A percentile compares a stretch with the other conserved stretches of the same genome.
These are phyloP conservation scores for Penicillium italicum DNA, from an alignment of 2,329 filamentous ascomycete genomes.

Conservation along the genomic window DNA sequence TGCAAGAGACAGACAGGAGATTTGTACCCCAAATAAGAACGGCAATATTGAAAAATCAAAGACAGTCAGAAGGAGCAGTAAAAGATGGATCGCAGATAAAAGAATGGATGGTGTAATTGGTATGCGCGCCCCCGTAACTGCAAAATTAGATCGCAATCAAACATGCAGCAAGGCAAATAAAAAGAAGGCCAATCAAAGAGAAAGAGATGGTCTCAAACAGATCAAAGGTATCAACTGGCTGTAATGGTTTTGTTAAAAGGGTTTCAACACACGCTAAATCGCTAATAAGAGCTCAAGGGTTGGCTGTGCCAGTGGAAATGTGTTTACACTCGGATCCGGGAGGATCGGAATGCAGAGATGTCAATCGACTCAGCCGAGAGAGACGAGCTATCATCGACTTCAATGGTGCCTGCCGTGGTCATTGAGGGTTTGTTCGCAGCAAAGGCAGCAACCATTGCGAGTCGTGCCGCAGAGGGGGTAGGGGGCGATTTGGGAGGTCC, in stretches of 20 bases:
- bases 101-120: background rate
- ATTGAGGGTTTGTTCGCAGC: constrained; percentile 19
- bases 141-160: background rate
- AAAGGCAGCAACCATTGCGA: constrained; percentile 19
- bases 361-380: constrained; percentile 36
- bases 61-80: constrained; percentile 8
- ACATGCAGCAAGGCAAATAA: constrained; percentile 3
- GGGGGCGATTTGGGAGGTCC: constrained; percentile 10
- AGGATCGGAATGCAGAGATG: constrained; percentile 34
- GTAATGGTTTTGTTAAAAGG: constrained; percentile 16
- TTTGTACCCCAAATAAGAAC: constrained; percentile 1
- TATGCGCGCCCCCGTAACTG: background rate
- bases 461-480: constrained; percentile 17
- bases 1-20: constrained; percentile 18
- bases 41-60: constrained; percentile 4
- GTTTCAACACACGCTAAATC: constrained; percentile 24
- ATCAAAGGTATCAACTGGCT: constrained; percentile 11
- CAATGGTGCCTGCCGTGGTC: constrained; percentile 27
- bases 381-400: constrained; percentile 37
- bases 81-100: background rate
- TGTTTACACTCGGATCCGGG: constrained; percentile 24
- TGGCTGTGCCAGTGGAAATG: background rate
- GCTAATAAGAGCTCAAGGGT: constrained; percentile 11
- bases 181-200: background rate
- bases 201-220: constrained; percentile 9